Base-by-base conservation (phyloP, 805 yeast genomes). In the Cyberlindnera euphorbiae region DNA sequence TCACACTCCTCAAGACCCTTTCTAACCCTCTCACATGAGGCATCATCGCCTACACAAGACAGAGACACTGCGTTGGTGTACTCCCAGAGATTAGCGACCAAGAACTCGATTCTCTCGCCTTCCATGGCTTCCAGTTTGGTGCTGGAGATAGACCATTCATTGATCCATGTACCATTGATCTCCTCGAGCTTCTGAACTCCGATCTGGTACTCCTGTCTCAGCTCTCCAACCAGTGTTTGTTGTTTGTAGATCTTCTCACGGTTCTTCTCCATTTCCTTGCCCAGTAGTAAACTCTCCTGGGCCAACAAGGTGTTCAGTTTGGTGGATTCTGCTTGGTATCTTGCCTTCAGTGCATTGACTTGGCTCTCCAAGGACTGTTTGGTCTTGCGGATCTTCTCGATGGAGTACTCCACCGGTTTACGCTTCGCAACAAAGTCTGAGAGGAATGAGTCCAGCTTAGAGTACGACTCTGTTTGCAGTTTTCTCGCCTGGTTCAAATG, bases 11-110 rank as follows among this genome's bases (percentile, higher is more conserved):
- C 95, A 35, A 86, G 66, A 3, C 75, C 58, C 7, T 76, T 55
- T 38, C 96, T 71, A 11, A 88, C 72, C 35, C 66, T 66, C 52
- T 87, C 96, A 38, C 82, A 84, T 8, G 82, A 70, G 43, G 76
- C 80, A 53, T 87, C 96, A 50, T 81, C 83, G 29, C 77, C 74
- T 22, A 86, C 89, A 54, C 95, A 87, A 3, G 79, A 67, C 0
- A 85, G 69, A 7, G 94, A 83, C 8, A 83, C 66, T 26, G 78
- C 68, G 58, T 86, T 86, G 31, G 90, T 77, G 52, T 69, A 85
- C 28, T 78, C 82, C 83, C 95, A 87, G 41, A 87, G 58, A 47
- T 79, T 83, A 13, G 80, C 65, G 50, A 84, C 81, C 38, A 82
- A 53, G 43, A 78, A 71, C 49, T 80, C 81, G 37, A 84, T 73